Percentiles rank a stretch among this genome's conserved stretches.
Conservation (phyloP, 2,329 filamentous ascomycete species). For the Truncatella angustata region DNA sequence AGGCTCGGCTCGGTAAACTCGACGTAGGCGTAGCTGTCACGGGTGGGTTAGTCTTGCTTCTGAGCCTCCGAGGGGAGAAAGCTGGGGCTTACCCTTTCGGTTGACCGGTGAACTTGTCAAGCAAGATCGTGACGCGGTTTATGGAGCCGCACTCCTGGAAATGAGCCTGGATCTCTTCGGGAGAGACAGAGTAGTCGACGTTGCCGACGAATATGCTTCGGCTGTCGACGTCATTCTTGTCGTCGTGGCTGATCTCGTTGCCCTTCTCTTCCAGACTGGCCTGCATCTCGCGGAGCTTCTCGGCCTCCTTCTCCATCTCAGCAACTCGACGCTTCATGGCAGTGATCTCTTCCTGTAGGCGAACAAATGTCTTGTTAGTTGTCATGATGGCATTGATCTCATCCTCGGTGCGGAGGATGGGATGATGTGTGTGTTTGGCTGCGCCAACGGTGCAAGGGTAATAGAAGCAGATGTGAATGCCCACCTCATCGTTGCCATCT, state of each 20-base stretch:
- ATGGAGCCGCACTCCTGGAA: conserved; percentile 97
- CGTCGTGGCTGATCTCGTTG: conserved; percentile 73
- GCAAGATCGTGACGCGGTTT: conserved; percentile 93
- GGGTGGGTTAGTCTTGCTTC: not conserved
- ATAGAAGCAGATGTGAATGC: conserved; percentile 16
- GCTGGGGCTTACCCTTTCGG: conserved; percentile 83
- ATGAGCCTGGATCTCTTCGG: conserved; percentile 96
- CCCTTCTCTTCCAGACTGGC: conserved; percentile 80
- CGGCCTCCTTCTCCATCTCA: conserved; percentile 88
- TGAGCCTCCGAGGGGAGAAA: not conserved
- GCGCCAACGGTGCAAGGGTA: conserved; percentile 14
- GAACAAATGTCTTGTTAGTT: conserved; percentile 20
- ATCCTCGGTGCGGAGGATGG: conserved; percentile 9
- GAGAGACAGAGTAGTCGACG: conserved; percentile 94
- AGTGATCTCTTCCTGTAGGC: conserved; percentile 69
- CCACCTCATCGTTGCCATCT: conserved; percentile 47
- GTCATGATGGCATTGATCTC: conserved; percentile 14
- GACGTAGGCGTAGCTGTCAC: conserved; percentile 88
- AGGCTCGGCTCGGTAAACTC: conserved; percentile 94
- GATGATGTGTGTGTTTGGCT: conserved; percentile 15
- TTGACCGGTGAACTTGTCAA: conserved; percentile 98
- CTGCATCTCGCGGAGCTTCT: conserved; percentile 85
- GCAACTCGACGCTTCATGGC: conserved; percentile 85
- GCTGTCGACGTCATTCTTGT: conserved; percentile 92
- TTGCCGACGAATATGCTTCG: conserved; percentile 98